phyloP scores from a whole-genome alignment of 1,284 basidiomycete genomes.

The Takashimella koratensis region DNA sequence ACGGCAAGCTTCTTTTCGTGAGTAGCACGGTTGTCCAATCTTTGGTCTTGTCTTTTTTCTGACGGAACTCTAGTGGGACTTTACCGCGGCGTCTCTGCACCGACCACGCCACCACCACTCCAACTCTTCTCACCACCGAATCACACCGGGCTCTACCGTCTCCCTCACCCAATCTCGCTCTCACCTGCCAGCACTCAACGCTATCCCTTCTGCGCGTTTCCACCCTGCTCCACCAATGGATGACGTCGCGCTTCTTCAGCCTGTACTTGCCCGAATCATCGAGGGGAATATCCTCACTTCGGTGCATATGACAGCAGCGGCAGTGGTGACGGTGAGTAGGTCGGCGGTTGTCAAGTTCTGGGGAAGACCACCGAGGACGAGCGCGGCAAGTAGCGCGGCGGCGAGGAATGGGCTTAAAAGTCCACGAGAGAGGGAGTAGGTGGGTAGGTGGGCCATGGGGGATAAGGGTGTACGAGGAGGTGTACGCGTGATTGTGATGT shows the following conservation, averaged over 20 bases:
- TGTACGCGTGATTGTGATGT: background rate
- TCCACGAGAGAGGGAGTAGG: background rate
- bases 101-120: slow-evolving; percentile 45
- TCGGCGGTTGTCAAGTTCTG: slow-evolving; percentile 73
- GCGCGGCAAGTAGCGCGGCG: slow-evolving; percentile 7
- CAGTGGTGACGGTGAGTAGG: slow-evolving; percentile 70
- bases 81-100: slow-evolving; percentile 58
- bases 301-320: slow-evolving; percentile 66
- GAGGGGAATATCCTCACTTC: slow-evolving; percentile 70
- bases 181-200: slow-evolving; percentile 51
- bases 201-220: slow-evolving; percentile 61
- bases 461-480: background rate
- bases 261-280: slow-evolving; percentile 74
- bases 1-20: slow-evolving; percentile 85
- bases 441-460: slow-evolving; percentile 6
- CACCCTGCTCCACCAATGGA: slow-evolving; percentile 83
- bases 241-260: slow-evolving; percentile 85
- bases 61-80: slow-evolving; percentile 82
- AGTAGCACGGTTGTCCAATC: slow-evolving; percentile 24
- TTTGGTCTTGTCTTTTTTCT: too few relatives aligned
- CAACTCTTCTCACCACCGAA: slow-evolving; percentile 32
- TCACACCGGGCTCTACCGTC: slow-evolving; percentile 45
- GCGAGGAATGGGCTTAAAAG: slow-evolving; percentile 11
- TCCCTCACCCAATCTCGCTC: slow-evolving; percentile 54
- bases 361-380: slow-evolving; percentile 59